These are phyloP conservation scores for Chlorella sorokiniana DNA, from an alignment of 139 green algal species.

Conservation along the genomic window DNA sequence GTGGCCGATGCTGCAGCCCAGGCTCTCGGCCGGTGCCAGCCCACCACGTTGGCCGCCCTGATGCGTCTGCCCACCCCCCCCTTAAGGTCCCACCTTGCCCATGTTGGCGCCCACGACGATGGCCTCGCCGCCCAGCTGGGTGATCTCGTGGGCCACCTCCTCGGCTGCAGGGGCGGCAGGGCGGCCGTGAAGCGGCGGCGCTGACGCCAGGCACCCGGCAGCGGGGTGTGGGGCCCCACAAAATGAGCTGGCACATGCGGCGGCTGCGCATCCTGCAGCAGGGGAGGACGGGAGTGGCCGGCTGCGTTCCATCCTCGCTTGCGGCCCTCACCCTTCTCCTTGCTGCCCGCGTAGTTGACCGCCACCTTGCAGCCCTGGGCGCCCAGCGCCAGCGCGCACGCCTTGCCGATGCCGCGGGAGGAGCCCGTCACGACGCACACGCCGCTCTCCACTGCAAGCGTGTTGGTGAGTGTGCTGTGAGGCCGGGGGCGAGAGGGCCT, in stretches of 20 bases:
- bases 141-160: conserved; percentile 74
- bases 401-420: conserved; percentile 92
- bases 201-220: no score
- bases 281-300: no score
- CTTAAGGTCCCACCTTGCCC: conserved; percentile 49
- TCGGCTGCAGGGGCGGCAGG: conserved; percentile 59
- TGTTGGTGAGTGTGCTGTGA: not conserved
- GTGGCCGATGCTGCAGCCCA: not conserved
- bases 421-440: conserved; percentile 92
- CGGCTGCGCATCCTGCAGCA: no score
- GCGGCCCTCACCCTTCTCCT: conserved; percentile 23
- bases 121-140: conserved; percentile 67
- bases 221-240: no score
- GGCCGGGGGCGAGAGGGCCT: not conserved
- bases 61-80: no score
- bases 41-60: no score
- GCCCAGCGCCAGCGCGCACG: conserved; percentile 88
- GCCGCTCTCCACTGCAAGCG: conserved; percentile 33
- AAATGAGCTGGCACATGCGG: no score
- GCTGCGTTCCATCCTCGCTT: no score
- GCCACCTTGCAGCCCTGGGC: conserved; percentile 72
- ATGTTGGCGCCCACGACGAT: conserved; percentile 78
- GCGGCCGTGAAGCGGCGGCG: not conserved
- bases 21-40: no score
- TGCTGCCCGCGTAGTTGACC: conserved; percentile 77